Base-by-base conservation (phyloP, 2,329 filamentous ascomycete genomes). In the Trichoderma afroharzianum region DNA sequence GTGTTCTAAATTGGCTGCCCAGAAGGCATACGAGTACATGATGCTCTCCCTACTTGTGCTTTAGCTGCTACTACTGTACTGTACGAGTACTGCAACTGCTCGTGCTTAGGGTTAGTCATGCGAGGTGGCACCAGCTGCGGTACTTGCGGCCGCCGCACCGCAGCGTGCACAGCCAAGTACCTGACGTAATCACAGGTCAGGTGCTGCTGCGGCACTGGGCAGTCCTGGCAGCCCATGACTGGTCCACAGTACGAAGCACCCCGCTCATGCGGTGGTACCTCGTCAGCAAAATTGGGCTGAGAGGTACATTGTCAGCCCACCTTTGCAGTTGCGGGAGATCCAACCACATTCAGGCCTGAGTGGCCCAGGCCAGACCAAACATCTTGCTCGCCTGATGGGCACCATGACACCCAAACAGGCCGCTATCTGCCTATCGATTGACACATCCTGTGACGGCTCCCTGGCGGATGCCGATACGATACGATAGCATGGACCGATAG, bases 371-470 rank as follows among this genome's bases (percentile, higher is more conserved):
- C 58, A 58, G 43, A 63, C 63, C 36, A 57, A 26, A 30, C 24
- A 53, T 59, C 24, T 28, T 33, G 63, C 57, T 66, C 73, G 73
- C 72, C 72, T 73, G 73, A 75, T 72, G 74, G 68, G 64, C 68
- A 73, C 73, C 59, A 57, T 64, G 55, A 62, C 47, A 58, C 32
- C 26, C 67, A 66, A 71, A 32, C 63, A 63, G 50, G 66, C 67
- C 59, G 30, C 59, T 39, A 69, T 64, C 59, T 63, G 64, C 72
- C 74, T 75, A 74, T 75, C 15, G 72, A 68, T 63, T 68, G 64
- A 61, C 47, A 33, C 73, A 72, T 74, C 74, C 72, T 70, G 74
- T 76, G 74, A 76, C 73, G 62, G 50, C 62, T 67, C 68, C 63
- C 36, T 64, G 36, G 64, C 68, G 72, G 70, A 71, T 43, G 64